Conservation (phyloP, 192 early-diverging fungal species). For the Coemansia umbellata region DNA sequence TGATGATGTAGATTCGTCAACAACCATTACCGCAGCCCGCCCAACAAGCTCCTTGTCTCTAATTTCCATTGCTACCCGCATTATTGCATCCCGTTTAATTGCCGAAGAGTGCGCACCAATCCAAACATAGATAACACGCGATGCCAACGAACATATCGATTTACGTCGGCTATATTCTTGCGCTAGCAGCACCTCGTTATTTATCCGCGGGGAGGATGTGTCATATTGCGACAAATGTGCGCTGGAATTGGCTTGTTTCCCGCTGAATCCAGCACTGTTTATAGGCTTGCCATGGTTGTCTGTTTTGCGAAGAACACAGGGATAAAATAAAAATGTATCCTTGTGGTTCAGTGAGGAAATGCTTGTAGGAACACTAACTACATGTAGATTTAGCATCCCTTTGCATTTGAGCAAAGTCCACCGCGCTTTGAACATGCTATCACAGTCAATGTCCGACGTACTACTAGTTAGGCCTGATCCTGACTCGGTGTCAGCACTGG, state of each 20-base stretch:
- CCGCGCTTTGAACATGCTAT: constrained; percentile 13
- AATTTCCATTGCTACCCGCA: constrained; percentile 40
- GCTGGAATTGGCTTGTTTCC: too few species aligned
- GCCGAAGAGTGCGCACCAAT: constrained; percentile 38
- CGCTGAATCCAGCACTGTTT: too few species aligned
- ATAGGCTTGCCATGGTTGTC: not conserved
- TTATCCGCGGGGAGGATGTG: too few species aligned
- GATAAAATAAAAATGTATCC: constrained; percentile 44
- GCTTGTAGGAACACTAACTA: constrained; percentile 33
- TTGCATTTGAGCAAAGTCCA: constrained; percentile 49
- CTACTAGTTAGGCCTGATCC: too few species aligned
- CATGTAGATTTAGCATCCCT: constrained; percentile 39
- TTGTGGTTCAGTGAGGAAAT: constrained; percentile 44
- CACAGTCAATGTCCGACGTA: too few species aligned
- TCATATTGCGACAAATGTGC: too few species aligned
- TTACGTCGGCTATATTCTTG: constrained; percentile 38
- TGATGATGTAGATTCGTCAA: constrained; percentile 33
- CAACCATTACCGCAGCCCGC: constrained; percentile 19
- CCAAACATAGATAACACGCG: constrained; percentile 42
- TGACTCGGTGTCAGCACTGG: too few species aligned
- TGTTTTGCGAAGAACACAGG: constrained; percentile 26
- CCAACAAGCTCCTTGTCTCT: constrained; percentile 42
- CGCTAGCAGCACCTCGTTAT: constrained; percentile 10
- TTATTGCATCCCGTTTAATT: constrained; percentile 46
- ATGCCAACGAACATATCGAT: constrained; percentile 31